Evolutionary conservation across 331 rosid species (phyloP).

Genomic region (Spiraea crenata): DNA sequence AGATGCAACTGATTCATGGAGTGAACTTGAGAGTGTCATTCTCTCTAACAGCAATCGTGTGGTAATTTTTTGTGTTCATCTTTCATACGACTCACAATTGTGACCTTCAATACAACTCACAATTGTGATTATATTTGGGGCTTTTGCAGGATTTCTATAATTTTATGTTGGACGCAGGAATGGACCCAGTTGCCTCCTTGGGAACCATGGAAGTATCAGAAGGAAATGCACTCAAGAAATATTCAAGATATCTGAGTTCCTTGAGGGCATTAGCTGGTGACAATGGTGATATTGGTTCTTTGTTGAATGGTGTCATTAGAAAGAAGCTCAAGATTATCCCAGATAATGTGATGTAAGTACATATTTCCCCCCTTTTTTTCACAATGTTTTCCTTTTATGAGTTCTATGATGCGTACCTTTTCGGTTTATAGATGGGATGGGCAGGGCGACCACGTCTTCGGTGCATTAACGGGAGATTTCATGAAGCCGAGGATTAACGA

Average conservation of each 20-base stretch:
- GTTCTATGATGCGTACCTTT: neutral
- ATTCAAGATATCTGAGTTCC: conserved; percentile 63
- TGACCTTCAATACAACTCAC: neutral
- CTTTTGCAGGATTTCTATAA: conserved; percentile 71
- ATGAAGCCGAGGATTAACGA: conserved; percentile 86
- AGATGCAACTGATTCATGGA: conserved; percentile 72
- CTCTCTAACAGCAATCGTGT: conserved; percentile 46
- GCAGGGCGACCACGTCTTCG: conserved; percentile 45
- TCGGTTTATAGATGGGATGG: conserved; percentile 65
- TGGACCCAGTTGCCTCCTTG: conserved; percentile 26
- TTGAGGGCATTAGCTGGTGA: conserved; percentile 40
- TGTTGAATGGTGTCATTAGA: conserved; percentile 71
- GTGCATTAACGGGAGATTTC: conserved; percentile 54
- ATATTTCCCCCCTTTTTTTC: no score
- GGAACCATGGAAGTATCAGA: conserved; percentile 26
- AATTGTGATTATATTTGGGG: neutral
- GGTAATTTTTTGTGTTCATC: conserved; percentile 37
- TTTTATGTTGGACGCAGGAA: conserved; percentile 51
- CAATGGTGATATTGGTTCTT: conserved; percentile 27
- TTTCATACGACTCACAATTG: neutral
- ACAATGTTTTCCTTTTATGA: neutral
- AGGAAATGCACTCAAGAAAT: conserved; percentile 37
- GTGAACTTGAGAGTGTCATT: conserved; percentile 53
- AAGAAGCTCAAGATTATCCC: conserved; percentile 77
- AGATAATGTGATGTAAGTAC: conserved; percentile 54